Percentiles rank a stretch among this genome's conserved stretches.
phyloP scores from a whole-genome alignment of 345 rosid genomes.

The Populus ilicifolia region DNA sequence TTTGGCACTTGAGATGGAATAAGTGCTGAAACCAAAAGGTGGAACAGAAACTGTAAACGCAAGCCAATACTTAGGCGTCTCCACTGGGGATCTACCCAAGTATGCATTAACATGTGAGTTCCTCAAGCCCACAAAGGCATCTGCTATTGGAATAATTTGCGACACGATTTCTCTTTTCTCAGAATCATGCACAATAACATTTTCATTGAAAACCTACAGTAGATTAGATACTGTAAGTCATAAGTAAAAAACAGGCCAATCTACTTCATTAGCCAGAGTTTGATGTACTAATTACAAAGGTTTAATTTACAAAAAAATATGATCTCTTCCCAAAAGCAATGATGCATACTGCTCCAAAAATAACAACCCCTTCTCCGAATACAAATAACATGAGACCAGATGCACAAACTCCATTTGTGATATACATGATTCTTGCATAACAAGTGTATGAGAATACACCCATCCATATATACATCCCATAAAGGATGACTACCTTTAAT shows the following conservation, averaged over 20 bases:
- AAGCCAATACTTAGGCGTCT: constrained; percentile 75
- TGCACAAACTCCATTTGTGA: not conserved
- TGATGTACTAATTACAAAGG: not conserved
- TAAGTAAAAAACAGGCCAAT: constrained; percentile 4
- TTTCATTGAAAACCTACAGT: constrained; percentile 59
- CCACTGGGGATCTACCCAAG: constrained; percentile 52
- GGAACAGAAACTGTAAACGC: constrained; percentile 76
- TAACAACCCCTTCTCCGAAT: not conserved
- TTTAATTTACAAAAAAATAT: not conserved
- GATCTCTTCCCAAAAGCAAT: not conserved
- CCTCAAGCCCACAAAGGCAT: constrained; percentile 53
- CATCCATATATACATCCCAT: not conserved
- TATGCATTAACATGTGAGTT: constrained; percentile 69
- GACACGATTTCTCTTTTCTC: constrained; percentile 78
- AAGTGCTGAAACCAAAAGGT: constrained; percentile 89
- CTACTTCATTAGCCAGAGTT: not conserved
- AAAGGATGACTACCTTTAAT: not conserved
- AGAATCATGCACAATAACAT: constrained; percentile 63
- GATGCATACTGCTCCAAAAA: not conserved
- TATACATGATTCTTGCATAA: too few species aligned
- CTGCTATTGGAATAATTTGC: constrained; percentile 71
- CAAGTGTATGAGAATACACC: not conserved
- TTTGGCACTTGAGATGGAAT: constrained; percentile 57
- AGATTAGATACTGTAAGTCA: constrained; percentile 14
- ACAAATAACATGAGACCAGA: not conserved